Evolutionary conservation across 352 stramenopile species (phyloP).

Genomic region (Pythium pyrilobum): DNA sequence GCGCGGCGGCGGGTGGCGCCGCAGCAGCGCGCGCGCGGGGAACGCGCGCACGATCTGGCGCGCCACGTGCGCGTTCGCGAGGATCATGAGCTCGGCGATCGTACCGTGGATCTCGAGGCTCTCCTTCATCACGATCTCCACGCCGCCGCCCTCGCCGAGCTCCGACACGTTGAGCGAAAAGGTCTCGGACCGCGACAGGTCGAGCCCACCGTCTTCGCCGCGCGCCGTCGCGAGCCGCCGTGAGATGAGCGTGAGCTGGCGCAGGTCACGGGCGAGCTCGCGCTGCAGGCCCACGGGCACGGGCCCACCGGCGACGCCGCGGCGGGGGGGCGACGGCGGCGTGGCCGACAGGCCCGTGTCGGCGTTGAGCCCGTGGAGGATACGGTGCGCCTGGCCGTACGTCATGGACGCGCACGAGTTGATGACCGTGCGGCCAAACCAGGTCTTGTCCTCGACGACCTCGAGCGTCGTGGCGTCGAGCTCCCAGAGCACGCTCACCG

Average conservation of each 20-base stretch:
- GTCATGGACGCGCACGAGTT: slow-evolving; percentile 91
- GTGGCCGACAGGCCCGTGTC: slow-evolving; percentile 32
- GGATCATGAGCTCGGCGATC: slow-evolving; percentile 93
- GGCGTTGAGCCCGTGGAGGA: slow-evolving; percentile 61
- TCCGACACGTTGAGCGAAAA: slow-evolving; percentile 80
- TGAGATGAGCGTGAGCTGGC: slow-evolving; percentile 58
- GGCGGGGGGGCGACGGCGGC: slow-evolving; percentile 8
- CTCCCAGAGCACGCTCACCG: slow-evolving; percentile 91
- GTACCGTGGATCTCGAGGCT: slow-evolving; percentile 92
- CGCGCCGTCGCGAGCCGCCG: slow-evolving; percentile 50
- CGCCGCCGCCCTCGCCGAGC: slow-evolving; percentile 34
- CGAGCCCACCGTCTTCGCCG: slow-evolving; percentile 61
- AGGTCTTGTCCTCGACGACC: slow-evolving; percentile 51
- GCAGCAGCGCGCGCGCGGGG: slow-evolving; percentile 79
- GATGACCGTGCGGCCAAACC: slow-evolving; percentile 94
- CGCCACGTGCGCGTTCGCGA: slow-evolving; percentile 89
- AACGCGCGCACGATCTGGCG: slow-evolving; percentile 76
- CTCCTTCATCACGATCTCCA: slow-evolving; percentile 87
- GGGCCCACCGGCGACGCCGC: slow-evolving; percentile 60
- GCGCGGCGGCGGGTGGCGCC: slow-evolving; percentile 77
- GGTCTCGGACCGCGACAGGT: slow-evolving; percentile 80
- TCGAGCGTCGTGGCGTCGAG: slow-evolving; percentile 64
- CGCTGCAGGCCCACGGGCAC: slow-evolving; percentile 52
- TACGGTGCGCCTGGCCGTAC: slow-evolving; percentile 76
- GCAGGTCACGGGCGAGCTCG: slow-evolving; percentile 47